Base-by-base conservation (phyloP, 805 yeast genomes). In the Pichia nakasei region DNA sequence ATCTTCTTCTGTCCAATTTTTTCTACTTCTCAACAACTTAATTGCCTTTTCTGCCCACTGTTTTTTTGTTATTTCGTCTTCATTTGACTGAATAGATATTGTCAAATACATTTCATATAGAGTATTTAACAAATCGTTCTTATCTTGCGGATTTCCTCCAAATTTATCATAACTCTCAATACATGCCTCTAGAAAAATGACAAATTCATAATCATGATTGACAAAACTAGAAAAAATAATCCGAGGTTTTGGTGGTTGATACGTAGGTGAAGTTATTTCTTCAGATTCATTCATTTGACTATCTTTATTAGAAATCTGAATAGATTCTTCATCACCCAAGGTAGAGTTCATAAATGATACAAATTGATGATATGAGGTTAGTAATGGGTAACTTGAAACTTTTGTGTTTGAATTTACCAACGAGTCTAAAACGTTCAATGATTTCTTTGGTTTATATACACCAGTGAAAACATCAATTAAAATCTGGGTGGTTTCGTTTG, bases 381-480 rank as follows among this genome's bases (percentile, higher is more conserved):
- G 73, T 0, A 84, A 73, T 27, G 75, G 72, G 50, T 77, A 11
- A 9, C 32, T 27, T 5, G 9, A 13, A 4, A 11, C 9, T 27
- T 27, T 27, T 7, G 6, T 27, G 12, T 13, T 27, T 11, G 6
- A 11, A 27, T 52, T 76, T 76, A 15, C 21, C 27, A 13, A 24
- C 19, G 37, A 5, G 15, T 35, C 22, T 17, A 4, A 11, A 22
- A 33, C 17, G 21, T 32, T 37, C 32, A 38, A 42, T 37, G 34
- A 38, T 37, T 41, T 43, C 33, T 27, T 37, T 4, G 87, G 82
- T 24, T 63, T 66, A 58, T 82, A 91, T 43, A 76, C 78, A 0
- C 97, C 97, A 0, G 97, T 91, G 58, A 91, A 93, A 0, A 91
- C 83, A 24, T 84, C 82, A 41, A 93, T 88, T 45, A 91, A 67